These are phyloP conservation scores for Fusarium napiforme DNA, from an alignment of 2,329 filamentous ascomycete genomes.

Conservation along the genomic window DNA sequence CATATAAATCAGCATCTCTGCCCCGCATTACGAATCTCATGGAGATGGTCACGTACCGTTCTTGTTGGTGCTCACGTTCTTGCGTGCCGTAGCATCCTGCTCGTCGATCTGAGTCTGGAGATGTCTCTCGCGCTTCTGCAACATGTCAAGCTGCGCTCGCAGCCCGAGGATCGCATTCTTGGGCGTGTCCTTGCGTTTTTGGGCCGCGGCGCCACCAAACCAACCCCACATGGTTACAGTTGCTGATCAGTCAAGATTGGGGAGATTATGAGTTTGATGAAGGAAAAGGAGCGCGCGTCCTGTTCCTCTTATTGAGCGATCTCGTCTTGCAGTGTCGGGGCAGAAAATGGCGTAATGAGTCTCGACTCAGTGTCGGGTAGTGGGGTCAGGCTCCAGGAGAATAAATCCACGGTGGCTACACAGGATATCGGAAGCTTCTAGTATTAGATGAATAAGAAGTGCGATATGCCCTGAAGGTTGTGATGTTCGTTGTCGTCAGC, in stretches of 20 bases:
- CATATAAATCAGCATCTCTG: constrained; percentile 38
- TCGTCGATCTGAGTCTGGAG: constrained; percentile 92
- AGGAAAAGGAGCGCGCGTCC: constrained; percentile 19
- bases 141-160: constrained; percentile 92
- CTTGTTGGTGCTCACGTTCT: constrained; percentile 88
- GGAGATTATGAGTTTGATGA: background rate
- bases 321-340: constrained; percentile 24
- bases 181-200: constrained; percentile 90
- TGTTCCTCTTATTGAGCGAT: constrained; percentile 21
- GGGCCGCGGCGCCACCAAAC: constrained; percentile 86
- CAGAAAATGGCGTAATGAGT: constrained; percentile 41
- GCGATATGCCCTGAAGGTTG: background rate
- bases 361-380: constrained; percentile 37
- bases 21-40: constrained; percentile 18
- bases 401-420: background rate
- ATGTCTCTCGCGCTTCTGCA: constrained; percentile 95
- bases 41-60: constrained; percentile 70
- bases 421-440: background rate
- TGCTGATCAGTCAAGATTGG: constrained; percentile 13
- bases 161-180: constrained; percentile 96
- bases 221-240: constrained; percentile 76
- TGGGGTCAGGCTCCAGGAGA: constrained; percentile 43
- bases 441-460: background rate
- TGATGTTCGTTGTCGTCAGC: constrained; percentile 32
- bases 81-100: constrained; percentile 87